Percentiles rank a stretch among this genome's conserved stretches.
Evolutionary conservation across 495 filamentous ascomycete species (phyloP).

Genomic region (Tuber aestivum): DNA sequence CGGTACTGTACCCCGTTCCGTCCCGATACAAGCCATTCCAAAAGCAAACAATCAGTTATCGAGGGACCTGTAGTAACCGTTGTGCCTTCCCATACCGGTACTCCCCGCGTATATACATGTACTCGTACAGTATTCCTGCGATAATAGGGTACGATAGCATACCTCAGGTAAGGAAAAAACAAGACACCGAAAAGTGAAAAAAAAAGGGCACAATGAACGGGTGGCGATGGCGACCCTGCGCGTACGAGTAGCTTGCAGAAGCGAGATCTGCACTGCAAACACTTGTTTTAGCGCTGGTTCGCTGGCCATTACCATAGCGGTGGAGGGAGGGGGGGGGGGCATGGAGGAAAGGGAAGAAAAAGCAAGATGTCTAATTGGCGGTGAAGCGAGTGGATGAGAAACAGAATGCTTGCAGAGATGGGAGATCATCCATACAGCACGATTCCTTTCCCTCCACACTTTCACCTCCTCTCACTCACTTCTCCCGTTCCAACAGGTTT

Average conservation of each 20-base stretch:
- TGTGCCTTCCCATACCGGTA: not conserved
- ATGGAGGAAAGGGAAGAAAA: not conserved
- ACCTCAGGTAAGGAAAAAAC: too few relatives aligned
- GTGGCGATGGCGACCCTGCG: not conserved
- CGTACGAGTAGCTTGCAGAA: not conserved
- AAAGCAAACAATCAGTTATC: not conserved
- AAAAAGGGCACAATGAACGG: not conserved
- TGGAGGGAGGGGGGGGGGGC: not conserved
- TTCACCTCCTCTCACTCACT: not conserved
- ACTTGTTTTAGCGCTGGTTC: not conserved
- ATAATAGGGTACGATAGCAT: too few relatives aligned
- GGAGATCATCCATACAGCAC: too few relatives aligned
- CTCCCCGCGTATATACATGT: too few relatives aligned
- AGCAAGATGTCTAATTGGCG: not conserved
- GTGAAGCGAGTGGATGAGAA: not conserved
- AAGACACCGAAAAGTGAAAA: not conserved
- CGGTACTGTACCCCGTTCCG: too few relatives aligned
- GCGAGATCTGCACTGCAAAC: not conserved
- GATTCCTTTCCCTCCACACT: not conserved
- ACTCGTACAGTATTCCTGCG: too few relatives aligned
- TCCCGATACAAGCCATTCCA: not conserved
- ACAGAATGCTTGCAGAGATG: constrained; percentile 1
- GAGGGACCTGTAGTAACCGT: not conserved
- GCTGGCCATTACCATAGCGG: not conserved
- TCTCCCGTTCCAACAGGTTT: not conserved